Percentiles rank a stretch among this genome's conserved stretches.
Conservation (phyloP, 352 stramenopile genomes). For the Globisporangium alternatum region DNA sequence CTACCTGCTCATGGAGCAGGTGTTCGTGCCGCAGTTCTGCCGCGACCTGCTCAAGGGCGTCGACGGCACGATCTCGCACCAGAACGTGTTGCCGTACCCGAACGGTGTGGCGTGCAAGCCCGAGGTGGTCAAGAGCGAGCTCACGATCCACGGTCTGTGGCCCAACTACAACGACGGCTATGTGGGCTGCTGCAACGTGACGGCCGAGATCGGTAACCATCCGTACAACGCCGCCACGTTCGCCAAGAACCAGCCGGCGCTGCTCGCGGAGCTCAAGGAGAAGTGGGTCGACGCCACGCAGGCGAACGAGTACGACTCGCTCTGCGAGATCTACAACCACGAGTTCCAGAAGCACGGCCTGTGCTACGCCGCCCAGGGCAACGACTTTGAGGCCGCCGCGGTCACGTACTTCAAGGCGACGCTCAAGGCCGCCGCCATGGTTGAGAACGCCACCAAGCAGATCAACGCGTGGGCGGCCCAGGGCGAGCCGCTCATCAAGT, state of each 20-base stretch:
- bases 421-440: slow-evolving; percentile 14
- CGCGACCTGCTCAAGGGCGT: slow-evolving; percentile 69
- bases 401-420: slow-evolving; percentile 22
- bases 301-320: slow-evolving; percentile 24
- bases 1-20: slow-evolving; percentile 75
- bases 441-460: slow-evolving; percentile 15
- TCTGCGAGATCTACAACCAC: slow-evolving; percentile 86
- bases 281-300: slow-evolving; percentile 52
- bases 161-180: slow-evolving; percentile 78
- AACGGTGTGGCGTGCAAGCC: slow-evolving; percentile 46
- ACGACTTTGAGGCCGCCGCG: slow-evolving; percentile 15
- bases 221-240: slow-evolving; percentile 54
- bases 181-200: slow-evolving; percentile 67
- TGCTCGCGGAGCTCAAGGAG: slow-evolving; percentile 51
- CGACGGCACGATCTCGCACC: slow-evolving; percentile 76
- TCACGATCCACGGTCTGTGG: slow-evolving; percentile 79
- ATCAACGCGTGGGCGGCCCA: slow-evolving; percentile 19
- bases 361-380: slow-evolving; percentile 54
- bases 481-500: slow-evolving; percentile 6
- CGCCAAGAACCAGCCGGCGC: slow-evolving; percentile 37
- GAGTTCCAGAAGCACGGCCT: slow-evolving; percentile 88
- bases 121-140: slow-evolving; percentile 43
- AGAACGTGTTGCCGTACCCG: slow-evolving; percentile 68
- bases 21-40: slow-evolving; percentile 83
- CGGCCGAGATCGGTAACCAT: slow-evolving; percentile 41